Percentiles rank a stretch among this genome's conserved stretches.
These are phyloP conservation scores for Penicillium ochrochloron DNA, from an alignment of 495 filamentous ascomycete species.

Conservation along the genomic window DNA sequence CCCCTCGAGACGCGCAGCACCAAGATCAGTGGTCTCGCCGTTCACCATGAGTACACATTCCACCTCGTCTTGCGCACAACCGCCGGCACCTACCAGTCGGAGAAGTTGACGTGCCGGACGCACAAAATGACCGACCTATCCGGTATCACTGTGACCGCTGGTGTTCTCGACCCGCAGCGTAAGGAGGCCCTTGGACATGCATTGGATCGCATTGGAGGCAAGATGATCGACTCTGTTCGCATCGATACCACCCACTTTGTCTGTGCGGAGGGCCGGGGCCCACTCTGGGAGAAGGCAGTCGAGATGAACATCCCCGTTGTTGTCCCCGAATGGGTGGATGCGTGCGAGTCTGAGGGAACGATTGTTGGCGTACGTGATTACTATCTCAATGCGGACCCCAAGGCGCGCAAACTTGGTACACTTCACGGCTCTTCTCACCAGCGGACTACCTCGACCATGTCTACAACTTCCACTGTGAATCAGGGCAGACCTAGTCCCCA, in stretches of 20 bases:
- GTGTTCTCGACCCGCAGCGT: constrained; percentile 75
- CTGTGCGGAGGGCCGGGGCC: constrained; percentile 90
- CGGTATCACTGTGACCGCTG: constrained; percentile 93
- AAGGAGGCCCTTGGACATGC: constrained; percentile 75
- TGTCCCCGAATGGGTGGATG: constrained; percentile 95
- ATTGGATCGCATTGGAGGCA: constrained; percentile 88
- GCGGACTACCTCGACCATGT: constrained; percentile 44
- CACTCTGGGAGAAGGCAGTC: constrained; percentile 90
- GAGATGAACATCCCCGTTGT: constrained; percentile 99
- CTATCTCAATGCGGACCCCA: constrained; percentile 88
- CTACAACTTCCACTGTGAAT: constrained; percentile 30
- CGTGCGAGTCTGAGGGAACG: constrained; percentile 89
- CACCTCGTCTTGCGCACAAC: constrained; percentile 88
- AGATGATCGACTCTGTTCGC: constrained; percentile 85
- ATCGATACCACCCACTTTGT: constrained; percentile 99
- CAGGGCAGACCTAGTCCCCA: constrained; percentile 35
- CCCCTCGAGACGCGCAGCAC: constrained; percentile 85
- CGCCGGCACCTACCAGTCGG: constrained; percentile 83
- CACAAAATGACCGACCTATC: constrained; percentile 99
- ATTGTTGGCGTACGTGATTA: constrained; percentile 95
- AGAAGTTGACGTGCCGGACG: constrained; percentile 83
- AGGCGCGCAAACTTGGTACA: constrained; percentile 61
- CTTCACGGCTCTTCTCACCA: constrained; percentile 47
- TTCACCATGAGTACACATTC: constrained; percentile 95
- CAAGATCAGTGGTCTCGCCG: constrained; percentile 95